Evolutionary conservation across 805 yeast genomes (phyloP), one percentile per base, ranked within the genome.

Genomic region (Wickerhamomyces silvicola): DNA sequence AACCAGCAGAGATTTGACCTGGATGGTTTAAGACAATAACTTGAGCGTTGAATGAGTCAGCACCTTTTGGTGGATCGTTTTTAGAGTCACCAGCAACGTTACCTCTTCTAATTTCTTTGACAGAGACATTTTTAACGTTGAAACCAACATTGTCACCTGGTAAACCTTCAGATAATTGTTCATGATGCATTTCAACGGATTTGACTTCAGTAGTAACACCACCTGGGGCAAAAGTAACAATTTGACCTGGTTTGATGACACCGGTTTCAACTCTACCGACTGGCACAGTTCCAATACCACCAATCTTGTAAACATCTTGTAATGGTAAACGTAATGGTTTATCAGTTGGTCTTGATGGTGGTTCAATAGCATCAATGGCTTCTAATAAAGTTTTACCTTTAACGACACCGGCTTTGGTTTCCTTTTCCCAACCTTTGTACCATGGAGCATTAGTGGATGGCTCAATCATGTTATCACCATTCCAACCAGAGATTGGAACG

Each of bases 221-320:
- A 62, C 86, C 82, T 70, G 92, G 92, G 69, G 92, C 92, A 59
- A 81, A 81, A 62, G 84, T 75, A 51, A 81, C 90, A 66, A 82
- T 76, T 90, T 81, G 81, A 78, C 90, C 92, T 65, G 90, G 78
- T 79, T 81, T 81, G 75, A 81, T 82, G 56, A 78, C 70, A 81
- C 92, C 92, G 72, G 92, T 81, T 78, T 81, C 92, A 63, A 81
- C 90, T 76, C 92, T 81, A 64, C 92, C 92, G 78, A 81, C 92
- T 71, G 92, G 92, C 74, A 81, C 92, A 65, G 92, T 81, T 57
- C 92, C 90, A 62, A 82, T 82, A 81, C 90, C 92, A 74, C 90
- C 90, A 61, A 82, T 82, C 85, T 81, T 81, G 87, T 82, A 81
- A 57, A 81, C 92, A 76, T 82, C 92, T 74, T 81, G 92, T 64